Conservation (phyloP, 2,329 filamentous ascomycete species). For the Ceratocystis diversiconidia region DNA sequence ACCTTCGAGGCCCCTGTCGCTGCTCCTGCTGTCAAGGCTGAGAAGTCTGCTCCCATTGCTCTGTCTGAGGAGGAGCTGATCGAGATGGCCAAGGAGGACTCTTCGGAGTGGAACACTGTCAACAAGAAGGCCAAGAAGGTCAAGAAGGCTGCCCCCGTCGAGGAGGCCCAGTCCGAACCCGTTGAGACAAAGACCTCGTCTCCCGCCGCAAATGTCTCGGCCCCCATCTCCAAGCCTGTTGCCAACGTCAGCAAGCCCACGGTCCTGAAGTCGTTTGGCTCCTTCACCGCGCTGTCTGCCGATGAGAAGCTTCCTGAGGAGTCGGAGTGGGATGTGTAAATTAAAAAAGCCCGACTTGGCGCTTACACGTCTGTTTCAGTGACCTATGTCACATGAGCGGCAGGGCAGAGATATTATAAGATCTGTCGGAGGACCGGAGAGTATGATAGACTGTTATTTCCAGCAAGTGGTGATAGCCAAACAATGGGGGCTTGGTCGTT, state of each 20-base stretch:
- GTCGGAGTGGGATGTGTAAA: slow-evolving; percentile 40
- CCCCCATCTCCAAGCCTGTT: slow-evolving; percentile 23
- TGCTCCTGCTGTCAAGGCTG: slow-evolving; percentile 26
- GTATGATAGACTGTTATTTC: slow-evolving; percentile 4
- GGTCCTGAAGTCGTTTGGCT: slow-evolving; percentile 27
- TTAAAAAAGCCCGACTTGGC: too few relatives aligned
- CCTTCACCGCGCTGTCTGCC: slow-evolving; percentile 36
- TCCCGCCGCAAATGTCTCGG: slow-evolving; percentile 19
- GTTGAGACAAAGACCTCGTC: slow-evolving; percentile 20
- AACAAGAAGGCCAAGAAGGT: slow-evolving; percentile 30
- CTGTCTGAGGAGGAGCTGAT: slow-evolving; percentile 51
- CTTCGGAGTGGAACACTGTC: slow-evolving; percentile 47
- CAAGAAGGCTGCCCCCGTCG: slow-evolving; percentile 23
- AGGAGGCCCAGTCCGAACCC: slow-evolving; percentile 17
- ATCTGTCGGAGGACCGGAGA: neutral
- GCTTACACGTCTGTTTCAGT: neutral
- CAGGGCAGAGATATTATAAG: neutral
- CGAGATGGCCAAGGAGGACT: slow-evolving; percentile 38
- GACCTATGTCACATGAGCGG: neutral
- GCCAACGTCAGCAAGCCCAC: slow-evolving; percentile 20
- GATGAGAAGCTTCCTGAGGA: slow-evolving; percentile 31
- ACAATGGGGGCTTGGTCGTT: neutral
- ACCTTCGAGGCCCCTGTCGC: slow-evolving; percentile 29
- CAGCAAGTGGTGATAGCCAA: neutral
- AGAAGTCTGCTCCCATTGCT: slow-evolving; percentile 28